Conservation (phyloP, 805 yeast species). For the Yueomyces sp. region DNA sequence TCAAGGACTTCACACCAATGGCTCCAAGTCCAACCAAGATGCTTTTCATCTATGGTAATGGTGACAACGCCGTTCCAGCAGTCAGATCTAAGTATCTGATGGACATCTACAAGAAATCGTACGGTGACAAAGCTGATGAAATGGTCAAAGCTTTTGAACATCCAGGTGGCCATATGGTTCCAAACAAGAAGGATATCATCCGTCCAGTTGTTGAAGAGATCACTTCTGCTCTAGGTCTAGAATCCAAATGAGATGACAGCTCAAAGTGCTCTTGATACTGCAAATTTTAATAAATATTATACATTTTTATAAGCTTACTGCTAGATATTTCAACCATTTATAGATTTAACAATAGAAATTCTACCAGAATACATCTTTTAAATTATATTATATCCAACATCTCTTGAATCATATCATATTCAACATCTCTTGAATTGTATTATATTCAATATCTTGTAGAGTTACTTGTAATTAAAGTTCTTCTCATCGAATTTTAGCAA, state of each 20-base stretch:
- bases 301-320: too few species aligned
- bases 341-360: too few species aligned
- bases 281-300: too few species aligned
- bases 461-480: too few species aligned
- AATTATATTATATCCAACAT: too few species aligned
- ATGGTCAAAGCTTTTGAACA: constrained; percentile 46
- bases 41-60: constrained; percentile 75
- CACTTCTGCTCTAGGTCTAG: constrained; percentile 8
- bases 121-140: constrained; percentile 18
- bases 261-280: too few species aligned
- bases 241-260: not conserved
- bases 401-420: too few species aligned
- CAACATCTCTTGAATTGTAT: too few species aligned
- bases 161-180: constrained; percentile 97
- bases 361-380: too few species aligned
- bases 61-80: constrained; percentile 75
- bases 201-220: constrained; percentile 31
- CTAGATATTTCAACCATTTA: too few species aligned
- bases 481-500: too few species aligned
- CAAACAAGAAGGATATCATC: constrained; percentile 56
- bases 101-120: constrained; percentile 30
- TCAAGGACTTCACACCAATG: constrained; percentile 21
- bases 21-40: constrained; percentile 27
- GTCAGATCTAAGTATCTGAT: constrained; percentile 53
- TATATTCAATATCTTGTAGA: too few species aligned